Evolutionary conservation across 306 rosid species (phyloP).

Genomic region (Comarum palustre): DNA sequence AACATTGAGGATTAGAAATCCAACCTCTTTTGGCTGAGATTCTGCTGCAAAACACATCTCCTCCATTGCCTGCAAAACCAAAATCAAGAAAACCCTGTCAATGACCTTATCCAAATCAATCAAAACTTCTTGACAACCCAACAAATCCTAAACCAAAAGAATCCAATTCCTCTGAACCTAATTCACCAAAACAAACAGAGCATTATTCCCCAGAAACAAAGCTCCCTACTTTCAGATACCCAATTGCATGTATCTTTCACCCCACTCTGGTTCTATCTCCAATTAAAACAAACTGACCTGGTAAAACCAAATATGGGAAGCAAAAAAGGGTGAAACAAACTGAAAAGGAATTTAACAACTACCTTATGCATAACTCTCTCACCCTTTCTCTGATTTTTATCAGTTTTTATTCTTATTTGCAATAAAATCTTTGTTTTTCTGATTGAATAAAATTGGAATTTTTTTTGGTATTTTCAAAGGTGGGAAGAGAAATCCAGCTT

Average conservation of each 20-base stretch:
- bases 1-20: conserved; percentile 30
- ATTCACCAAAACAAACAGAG: conserved; percentile 39
- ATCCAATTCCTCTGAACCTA: conserved; percentile 25
- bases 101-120: conserved; percentile 21
- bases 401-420: neutral
- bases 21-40: conserved; percentile 61
- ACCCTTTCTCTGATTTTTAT: neutral
- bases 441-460: neutral
- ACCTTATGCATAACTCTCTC: too few relatives aligned
- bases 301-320: conserved; percentile 42
- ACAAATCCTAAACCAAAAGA: conserved; percentile 26
- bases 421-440: conserved; percentile 13
- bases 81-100: conserved; percentile 25
- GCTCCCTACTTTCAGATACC: conserved; percentile 35
- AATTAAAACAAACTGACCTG: conserved; percentile 38
- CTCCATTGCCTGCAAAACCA: conserved; percentile 46
- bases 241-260: conserved; percentile 28
- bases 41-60: conserved; percentile 47
- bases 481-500: conserved; percentile 13
- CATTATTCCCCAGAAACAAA: conserved; percentile 26
- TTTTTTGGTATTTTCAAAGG: neutral
- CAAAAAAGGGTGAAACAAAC: conserved; percentile 3
- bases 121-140: conserved; percentile 24
- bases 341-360: conserved; percentile 21
- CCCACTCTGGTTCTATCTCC: conserved; percentile 18